phyloP scores from a whole-genome alignment of 2,329 filamentous ascomycete species.

The Emmonsia crescens region DNA sequence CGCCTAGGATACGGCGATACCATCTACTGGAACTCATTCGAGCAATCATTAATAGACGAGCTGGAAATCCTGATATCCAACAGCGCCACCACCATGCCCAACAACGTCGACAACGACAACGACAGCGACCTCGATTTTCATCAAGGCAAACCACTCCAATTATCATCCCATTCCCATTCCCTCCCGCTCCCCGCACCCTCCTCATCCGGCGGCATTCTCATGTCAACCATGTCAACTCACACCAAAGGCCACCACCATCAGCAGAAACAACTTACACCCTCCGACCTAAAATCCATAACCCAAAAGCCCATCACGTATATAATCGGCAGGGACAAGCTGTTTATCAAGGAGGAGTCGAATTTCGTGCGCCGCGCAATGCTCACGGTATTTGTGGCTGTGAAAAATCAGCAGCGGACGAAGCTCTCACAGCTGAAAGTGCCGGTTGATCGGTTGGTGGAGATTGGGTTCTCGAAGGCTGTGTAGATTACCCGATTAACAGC shows the following conservation, averaged over 20 bases:
- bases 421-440: constrained; percentile 28
- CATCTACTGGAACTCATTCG: constrained; percentile 9
- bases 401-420: constrained; percentile 30
- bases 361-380: constrained; percentile 20
- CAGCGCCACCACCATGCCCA: neutral
- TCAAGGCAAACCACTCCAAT: neutral
- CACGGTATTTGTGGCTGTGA: constrained; percentile 27
- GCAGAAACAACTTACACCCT: neutral
- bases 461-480: constrained; percentile 33
- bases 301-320: constrained; percentile 36
- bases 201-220: neutral
- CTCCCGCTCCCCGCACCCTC: neutral
- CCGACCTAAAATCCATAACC: neutral
- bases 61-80: constrained; percentile 5
- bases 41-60: constrained; percentile 8
- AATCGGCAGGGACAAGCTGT: constrained; percentile 32
- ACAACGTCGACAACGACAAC: neutral
- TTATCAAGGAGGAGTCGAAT: constrained; percentile 21
- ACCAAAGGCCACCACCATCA: constrained; percentile 4
- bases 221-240: constrained; percentile 12
- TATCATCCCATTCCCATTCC: neutral
- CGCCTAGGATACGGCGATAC: constrained; percentile 12
- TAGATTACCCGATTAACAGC: constrained; percentile 8
- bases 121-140: neutral
- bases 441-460: constrained; percentile 29